Conservation (phyloP, 768 basidiomycete species). For the Phallus indusiatus region DNA sequence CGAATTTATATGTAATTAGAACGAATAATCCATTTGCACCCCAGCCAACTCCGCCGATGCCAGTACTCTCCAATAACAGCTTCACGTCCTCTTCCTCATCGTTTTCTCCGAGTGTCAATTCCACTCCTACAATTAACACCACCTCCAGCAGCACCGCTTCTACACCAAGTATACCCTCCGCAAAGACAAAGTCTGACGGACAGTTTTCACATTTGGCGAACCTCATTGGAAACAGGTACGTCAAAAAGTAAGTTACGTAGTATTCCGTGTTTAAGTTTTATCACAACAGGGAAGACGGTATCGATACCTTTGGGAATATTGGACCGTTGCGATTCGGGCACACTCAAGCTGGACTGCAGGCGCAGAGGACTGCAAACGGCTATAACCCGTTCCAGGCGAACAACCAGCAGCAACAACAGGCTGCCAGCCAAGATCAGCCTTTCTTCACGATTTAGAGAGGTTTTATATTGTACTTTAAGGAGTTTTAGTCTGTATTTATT, state of each 20-base stretch:
- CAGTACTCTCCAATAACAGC: conserved; percentile 15
- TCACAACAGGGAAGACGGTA: conserved; percentile 58
- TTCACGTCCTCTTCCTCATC: conserved; percentile 15
- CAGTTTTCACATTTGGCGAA: conserved; percentile 65
- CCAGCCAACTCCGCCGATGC: conserved; percentile 17
- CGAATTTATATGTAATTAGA: conserved; percentile 29
- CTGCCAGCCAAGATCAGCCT: conserved; percentile 50
- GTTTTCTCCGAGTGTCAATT: conserved; percentile 12
- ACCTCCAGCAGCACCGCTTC: conserved; percentile 27
- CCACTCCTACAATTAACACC: conserved; percentile 30
- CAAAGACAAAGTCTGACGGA: conserved; percentile 46
- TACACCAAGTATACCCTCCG: conserved; percentile 19
- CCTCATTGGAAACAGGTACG: conserved; percentile 64
- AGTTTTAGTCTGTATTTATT: background rate
- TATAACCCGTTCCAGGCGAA: conserved; percentile 61
- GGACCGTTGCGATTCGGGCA: conserved; percentile 68
- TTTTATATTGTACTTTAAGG: background rate
- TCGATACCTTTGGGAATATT: conserved; percentile 92
- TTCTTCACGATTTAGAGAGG: conserved; percentile 65
- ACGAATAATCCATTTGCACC: conserved; percentile 94
- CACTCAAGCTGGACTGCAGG: conserved; percentile 41
- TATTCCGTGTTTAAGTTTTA: background rate
- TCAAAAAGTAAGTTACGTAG: background rate
- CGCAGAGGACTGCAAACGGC: conserved; percentile 37
- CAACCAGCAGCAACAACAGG: conserved; percentile 38